These are phyloP conservation scores for Candida sakaeoensis DNA, from an alignment of 805 yeast species.

Conservation along the genomic window DNA sequence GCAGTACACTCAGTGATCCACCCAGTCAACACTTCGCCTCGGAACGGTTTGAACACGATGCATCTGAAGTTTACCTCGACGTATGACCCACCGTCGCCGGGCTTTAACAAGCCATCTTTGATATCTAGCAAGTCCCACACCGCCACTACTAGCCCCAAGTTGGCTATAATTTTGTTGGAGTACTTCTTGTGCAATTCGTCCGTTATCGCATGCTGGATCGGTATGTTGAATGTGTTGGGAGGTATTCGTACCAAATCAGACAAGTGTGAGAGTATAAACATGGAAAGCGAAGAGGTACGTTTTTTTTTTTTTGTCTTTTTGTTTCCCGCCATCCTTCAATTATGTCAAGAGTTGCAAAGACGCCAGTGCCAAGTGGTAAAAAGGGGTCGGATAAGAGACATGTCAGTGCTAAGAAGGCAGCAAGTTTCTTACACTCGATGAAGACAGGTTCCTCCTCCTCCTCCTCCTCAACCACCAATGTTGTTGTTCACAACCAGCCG, in stretches of 20 bases:
- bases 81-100: slow-evolving; percentile 91
- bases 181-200: slow-evolving; percentile 82
- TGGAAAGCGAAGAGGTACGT: slow-evolving; percentile 1
- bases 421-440: slow-evolving; percentile 33
- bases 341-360: slow-evolving; percentile 1
- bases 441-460: too few relatives aligned
- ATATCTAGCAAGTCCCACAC: slow-evolving; percentile 80
- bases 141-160: slow-evolving; percentile 79
- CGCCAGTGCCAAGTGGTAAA: slow-evolving; percentile 1
- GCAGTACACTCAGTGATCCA: slow-evolving; percentile 86
- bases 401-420: slow-evolving; percentile 31
- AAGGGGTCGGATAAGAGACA: slow-evolving; percentile 5
- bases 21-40: slow-evolving; percentile 89
- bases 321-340: too few relatives aligned
- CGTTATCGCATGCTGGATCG: slow-evolving; percentile 67
- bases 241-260: slow-evolving; percentile 85
- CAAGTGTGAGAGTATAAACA: slow-evolving; percentile 82
- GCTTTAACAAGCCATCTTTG: slow-evolving; percentile 84
- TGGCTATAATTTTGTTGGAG: slow-evolving; percentile 79
- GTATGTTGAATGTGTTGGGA: slow-evolving; percentile 75
- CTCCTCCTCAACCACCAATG: background rate
- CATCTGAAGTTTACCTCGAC: slow-evolving; percentile 72
- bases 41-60: slow-evolving; percentile 87
- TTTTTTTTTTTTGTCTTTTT: too few relatives aligned
- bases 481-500: slow-evolving; percentile 16